Evolutionary conservation across 2,329 filamentous ascomycete species (phyloP), one percentile per base, ranked within the genome.

Genomic region (Neurospora crassa): DNA sequence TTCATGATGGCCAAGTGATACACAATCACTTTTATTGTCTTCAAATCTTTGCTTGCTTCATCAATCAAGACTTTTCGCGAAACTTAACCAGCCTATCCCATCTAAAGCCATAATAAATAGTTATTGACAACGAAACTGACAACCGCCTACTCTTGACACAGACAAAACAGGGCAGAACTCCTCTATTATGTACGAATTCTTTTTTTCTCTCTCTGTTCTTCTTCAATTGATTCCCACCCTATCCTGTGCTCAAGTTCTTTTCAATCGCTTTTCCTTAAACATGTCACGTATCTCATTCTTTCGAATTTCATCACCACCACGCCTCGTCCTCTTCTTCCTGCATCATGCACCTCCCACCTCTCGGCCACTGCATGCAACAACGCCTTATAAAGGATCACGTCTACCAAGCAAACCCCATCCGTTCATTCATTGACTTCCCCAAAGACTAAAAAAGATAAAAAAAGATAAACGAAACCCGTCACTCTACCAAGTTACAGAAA

Each of bases 401-500:
- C 63, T 67, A 42, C 42, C 42, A 40, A 68, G 69, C 45, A 69
- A 20, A 53, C 11, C 53, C 34, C 59, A 69, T 34, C 68, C 71
- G 68, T 67, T 45, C 41, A 42, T 47, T 24, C n/a, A 47, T 11
- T 12, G n/a, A 14, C 45, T 45, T 45, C n/a, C 43, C 43, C n/a
- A 20, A 45, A 2, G 3, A 45, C n/a, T 20, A 47, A 40, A 29
- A 37, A 16, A 18, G 29, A 53, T 3, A 12, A 16, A 18, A 8
- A 5, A n/a, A n/a, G n/a, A 10, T 40, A 29, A 29, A 12, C 14
- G 40, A 53, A 68, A 63, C 18, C n/a, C 11, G 43, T 70, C 70
- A 76, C 24, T 76, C 76, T 67, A 84, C 85, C 72, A 90, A 79
- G 67, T 82, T 84, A 67, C 87, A 87, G 81, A 89, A 91, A 68